A percentile compares a stretch with the other conserved stretches of the same genome.
Evolutionary conservation across 2,329 filamentous ascomycete species (phyloP).

Genomic region (Dothiorella sarmentorum): DNA sequence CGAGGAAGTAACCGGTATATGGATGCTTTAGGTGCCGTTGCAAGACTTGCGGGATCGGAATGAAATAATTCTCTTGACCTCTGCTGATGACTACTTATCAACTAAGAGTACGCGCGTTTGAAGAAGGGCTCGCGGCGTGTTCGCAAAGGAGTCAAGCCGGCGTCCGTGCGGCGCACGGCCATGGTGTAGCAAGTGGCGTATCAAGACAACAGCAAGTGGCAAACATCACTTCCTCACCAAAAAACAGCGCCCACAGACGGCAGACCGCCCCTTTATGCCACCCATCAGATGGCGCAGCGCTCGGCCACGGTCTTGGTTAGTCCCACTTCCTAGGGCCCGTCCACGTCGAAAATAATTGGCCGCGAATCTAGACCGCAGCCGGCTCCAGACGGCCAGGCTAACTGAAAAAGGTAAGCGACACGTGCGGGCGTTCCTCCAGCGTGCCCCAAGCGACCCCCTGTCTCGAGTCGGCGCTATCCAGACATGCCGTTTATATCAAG

Average conservation of each 20-base stretch:
- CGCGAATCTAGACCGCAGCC: not conserved
- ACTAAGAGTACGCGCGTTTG: no score
- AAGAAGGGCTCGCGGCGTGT: no score
- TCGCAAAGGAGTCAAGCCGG: not conserved
- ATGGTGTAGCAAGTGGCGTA: not conserved
- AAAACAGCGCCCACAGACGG: not conserved
- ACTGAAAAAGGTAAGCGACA: not conserved
- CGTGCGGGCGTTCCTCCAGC: not conserved
- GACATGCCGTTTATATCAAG: not conserved
- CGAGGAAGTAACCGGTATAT: no score
- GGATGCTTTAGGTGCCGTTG: no score
- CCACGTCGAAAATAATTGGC: not conserved
- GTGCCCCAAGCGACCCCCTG: slow-evolving; percentile 4
- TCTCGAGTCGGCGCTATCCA: not conserved
- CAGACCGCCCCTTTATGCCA: not conserved
- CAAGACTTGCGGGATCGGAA: no score
- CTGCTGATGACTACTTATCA: no score
- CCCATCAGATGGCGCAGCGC: not conserved
- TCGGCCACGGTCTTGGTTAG: not conserved
- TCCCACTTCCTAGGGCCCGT: not conserved
- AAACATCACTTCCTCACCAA: not conserved
- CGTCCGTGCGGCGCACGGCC: not conserved
- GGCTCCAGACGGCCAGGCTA: not conserved
- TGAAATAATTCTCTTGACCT: no score
- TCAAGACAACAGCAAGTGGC: not conserved